These are phyloP conservation scores for Aspergillus cristatus DNA, from an alignment of 495 filamentous ascomycete species.

Conservation along the genomic window DNA sequence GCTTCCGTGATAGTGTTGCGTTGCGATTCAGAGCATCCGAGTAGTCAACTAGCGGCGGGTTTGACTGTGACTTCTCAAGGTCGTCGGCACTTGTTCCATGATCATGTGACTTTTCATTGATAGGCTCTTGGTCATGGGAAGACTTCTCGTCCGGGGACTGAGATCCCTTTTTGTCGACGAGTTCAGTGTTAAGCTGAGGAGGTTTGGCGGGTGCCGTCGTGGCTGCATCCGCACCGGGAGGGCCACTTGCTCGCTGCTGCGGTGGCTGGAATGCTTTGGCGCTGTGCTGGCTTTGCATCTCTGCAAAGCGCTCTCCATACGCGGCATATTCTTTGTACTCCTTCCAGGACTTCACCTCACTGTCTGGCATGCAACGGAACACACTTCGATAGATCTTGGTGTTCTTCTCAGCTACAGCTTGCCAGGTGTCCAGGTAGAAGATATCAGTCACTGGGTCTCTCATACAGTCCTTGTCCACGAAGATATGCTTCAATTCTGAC, in stretches of 20 bases:
- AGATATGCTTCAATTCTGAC: slow-evolving; percentile 56
- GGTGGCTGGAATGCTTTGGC: slow-evolving; percentile 27
- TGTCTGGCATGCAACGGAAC: slow-evolving; percentile 95
- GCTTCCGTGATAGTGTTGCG: slow-evolving; percentile 34
- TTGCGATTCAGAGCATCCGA: slow-evolving; percentile 42
- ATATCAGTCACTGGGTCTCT: slow-evolving; percentile 70
- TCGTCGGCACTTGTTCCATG: slow-evolving; percentile 19
- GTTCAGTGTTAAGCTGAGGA: slow-evolving; percentile 8
- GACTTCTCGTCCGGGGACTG: slow-evolving; percentile 21
- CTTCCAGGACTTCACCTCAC: slow-evolving; percentile 85
- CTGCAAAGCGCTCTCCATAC: slow-evolving; percentile 71
- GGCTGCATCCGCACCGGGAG: slow-evolving; percentile 30
- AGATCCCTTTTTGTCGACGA: slow-evolving; percentile 13
- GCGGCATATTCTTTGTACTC: slow-evolving; percentile 83
- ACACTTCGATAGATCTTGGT: slow-evolving; percentile 87
- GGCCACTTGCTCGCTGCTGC: slow-evolving; percentile 29
- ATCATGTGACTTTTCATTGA: slow-evolving; percentile 36
- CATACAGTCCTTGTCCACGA: slow-evolving; percentile 62
- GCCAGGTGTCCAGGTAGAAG: slow-evolving; percentile 86
- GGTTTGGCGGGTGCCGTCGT: slow-evolving; percentile 12
- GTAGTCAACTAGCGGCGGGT: slow-evolving; percentile 34
- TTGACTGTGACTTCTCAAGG: slow-evolving; percentile 23
- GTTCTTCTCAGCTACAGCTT: slow-evolving; percentile 83
- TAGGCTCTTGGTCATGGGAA: slow-evolving; percentile 17
- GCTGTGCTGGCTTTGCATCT: slow-evolving; percentile 49